Percentiles rank a stretch among this genome's conserved stretches.
These are phyloP conservation scores for Carex sylvatica DNA, from an alignment of 202 grass and related monocot species.

Conservation along the genomic window DNA sequence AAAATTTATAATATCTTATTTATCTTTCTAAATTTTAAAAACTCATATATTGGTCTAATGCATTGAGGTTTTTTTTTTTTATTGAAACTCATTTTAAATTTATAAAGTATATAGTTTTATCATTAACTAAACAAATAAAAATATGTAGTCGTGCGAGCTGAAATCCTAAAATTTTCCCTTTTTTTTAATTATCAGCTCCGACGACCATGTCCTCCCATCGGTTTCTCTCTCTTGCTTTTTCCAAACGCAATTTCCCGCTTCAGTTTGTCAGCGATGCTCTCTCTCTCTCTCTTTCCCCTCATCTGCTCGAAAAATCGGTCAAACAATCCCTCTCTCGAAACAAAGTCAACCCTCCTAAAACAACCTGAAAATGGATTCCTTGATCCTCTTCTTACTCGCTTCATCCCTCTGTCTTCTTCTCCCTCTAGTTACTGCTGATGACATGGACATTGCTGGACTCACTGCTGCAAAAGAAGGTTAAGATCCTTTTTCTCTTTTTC, in stretches of 20 bases:
- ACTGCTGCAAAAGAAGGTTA: neutral
- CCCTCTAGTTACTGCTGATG: neutral
- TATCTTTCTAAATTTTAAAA: too few species aligned
- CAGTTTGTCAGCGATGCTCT: conserved; percentile 17
- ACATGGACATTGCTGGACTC: too few species aligned
- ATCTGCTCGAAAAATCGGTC: neutral
- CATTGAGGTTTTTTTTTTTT: too few species aligned
- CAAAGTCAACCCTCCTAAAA: neutral
- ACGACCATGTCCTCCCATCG: conserved; percentile 22
- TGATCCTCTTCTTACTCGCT: conserved; percentile 1
- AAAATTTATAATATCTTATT: too few species aligned
- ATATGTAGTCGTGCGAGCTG: neutral
- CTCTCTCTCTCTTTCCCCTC: neutral
- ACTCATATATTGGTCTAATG: too few species aligned
- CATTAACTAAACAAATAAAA: too few species aligned
- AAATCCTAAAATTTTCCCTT: neutral
- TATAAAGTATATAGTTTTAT: too few species aligned
- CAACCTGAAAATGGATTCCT: conserved; percentile 12
- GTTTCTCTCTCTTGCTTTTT: neutral
- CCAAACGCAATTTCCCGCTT: neutral
- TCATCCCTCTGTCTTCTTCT: neutral
- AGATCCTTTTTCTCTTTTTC: neutral
- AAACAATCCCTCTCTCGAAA: neutral
- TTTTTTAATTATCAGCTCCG: neutral
- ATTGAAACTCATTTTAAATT: too few species aligned